Evolutionary conservation across 371 early-diverging fungal species (phyloP).

Genomic region (Mucor piriformis): DNA sequence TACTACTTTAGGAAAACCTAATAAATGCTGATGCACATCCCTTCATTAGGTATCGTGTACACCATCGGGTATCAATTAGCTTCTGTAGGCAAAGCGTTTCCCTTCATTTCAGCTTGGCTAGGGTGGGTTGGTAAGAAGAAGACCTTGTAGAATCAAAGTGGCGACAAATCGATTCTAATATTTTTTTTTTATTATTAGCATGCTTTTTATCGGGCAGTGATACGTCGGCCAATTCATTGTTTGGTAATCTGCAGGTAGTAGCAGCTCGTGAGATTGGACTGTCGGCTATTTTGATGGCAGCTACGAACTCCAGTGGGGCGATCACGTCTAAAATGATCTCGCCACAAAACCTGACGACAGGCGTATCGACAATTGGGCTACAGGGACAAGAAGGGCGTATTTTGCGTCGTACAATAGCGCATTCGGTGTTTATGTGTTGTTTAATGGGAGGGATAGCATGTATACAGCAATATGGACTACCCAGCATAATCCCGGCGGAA

Average conservation of each 20-base stretch:
- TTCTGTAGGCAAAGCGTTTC: conserved; percentile 44
- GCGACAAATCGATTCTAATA: too few species aligned
- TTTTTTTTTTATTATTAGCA: conserved; percentile 8
- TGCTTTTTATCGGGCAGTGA: conserved; percentile 54
- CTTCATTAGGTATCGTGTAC: conserved; percentile 46
- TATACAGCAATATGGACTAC: conserved; percentile 32
- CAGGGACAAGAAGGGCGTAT: conserved; percentile 45
- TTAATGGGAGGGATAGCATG: conserved; percentile 35
- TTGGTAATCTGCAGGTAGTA: conserved; percentile 49
- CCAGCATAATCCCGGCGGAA: conserved; percentile 19
- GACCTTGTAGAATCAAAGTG: not conserved
- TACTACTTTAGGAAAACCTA: not conserved
- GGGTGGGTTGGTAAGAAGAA: conserved; percentile 30
- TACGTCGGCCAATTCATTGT: conserved; percentile 43
- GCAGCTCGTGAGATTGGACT: conserved; percentile 46
- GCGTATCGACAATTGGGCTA: conserved; percentile 47
- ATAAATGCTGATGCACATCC: not conserved
- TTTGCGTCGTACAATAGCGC: conserved; percentile 38
- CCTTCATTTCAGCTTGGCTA: conserved; percentile 47
- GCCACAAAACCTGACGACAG: conserved; percentile 47
- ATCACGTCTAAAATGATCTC: conserved; percentile 49
- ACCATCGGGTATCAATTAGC: conserved; percentile 44
- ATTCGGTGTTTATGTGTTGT: conserved; percentile 38
- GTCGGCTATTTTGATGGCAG: conserved; percentile 43
- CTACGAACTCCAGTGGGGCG: conserved; percentile 43